Percentiles rank a stretch among this genome's conserved stretches.
Evolutionary conservation across 2,329 filamentous ascomycete species (phyloP).

Genomic region (Apiospora aurea): DNA sequence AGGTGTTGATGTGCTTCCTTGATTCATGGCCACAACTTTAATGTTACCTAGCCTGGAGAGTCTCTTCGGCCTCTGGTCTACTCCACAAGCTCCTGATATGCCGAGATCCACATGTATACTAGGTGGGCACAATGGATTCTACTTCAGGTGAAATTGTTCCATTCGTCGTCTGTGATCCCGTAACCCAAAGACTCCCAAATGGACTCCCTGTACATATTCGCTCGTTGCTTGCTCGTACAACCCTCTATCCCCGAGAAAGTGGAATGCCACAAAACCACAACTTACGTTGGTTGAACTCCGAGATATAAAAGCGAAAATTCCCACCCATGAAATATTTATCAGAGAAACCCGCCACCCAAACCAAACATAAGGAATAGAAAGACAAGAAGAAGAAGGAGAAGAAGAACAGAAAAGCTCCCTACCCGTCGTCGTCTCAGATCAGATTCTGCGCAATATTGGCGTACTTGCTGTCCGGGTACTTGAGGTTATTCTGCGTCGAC

Average conservation of each 20-base stretch:
- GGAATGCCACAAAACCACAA: not conserved
- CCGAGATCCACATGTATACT: not conserved
- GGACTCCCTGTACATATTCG: not conserved
- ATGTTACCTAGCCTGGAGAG: too few species aligned
- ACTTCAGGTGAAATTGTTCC: not conserved
- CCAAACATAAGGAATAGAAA: not conserved
- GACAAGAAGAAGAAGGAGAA: not conserved
- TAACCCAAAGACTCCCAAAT: not conserved
- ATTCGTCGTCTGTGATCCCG: too few species aligned
- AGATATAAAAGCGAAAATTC: not conserved
- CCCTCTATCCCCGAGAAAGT: not conserved
- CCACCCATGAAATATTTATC: not conserved
- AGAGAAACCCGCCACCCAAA: not conserved
- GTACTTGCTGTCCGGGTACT: conserved; percentile 62
- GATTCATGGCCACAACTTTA: too few species aligned
- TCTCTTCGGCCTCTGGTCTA: too few species aligned
- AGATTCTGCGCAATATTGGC: conserved; percentile 52
- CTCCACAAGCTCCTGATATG: not conserved
- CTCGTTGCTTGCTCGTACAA: not conserved
- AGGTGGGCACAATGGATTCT: too few species aligned
- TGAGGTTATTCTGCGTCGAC: conserved; percentile 55
- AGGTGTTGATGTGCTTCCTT: too few species aligned
- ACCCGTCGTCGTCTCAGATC: conserved; percentile 15
- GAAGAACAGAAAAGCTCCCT: not conserved
- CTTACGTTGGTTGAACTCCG: not conserved